Base-by-base conservation (phyloP, 148 eudicot species). In the Heliamphora exappendiculata region DNA sequence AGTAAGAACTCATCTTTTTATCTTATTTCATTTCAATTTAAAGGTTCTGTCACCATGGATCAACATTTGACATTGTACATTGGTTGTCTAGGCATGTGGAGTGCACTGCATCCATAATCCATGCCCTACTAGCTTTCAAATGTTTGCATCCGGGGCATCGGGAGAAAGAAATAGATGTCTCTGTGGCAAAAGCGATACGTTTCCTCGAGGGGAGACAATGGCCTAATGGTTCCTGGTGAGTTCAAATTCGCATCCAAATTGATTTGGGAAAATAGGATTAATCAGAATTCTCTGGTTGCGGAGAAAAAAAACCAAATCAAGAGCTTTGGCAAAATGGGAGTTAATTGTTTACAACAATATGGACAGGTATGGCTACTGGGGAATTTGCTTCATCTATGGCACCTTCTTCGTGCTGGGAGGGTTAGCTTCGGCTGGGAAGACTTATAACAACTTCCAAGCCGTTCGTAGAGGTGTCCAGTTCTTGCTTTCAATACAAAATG, bases 281-380 rank as follows among this genome's bases (percentile, higher is more conserved):
- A 36, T 64, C 1, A 11, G 19, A 11, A 53, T 53, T 53, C 57
- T 53, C 11, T 4, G 68, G 42, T 31, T 41, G 4, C 2, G 13
- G 54, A 1, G 24, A 60, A 31, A 54, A 26, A 22, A 51, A 41
- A 51, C 13, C 4, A 26, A 22, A 3, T 41, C 2, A 37, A 54
- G n/a, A 22, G 39, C 16, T 70, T 2, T 50, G 74, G 22, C n/a
- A n/a, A n/a, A 20, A 41, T 41, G 2, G 8, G 28, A 67, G 9
- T 29, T 67, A 10, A 67, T n/a, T 39, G 12, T 47, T 12, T 47
- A 41, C 3, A 5, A 22, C 9, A 29, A 67, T 31, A 42, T 67
- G 47, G 72, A 36, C 72, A 83, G 88, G 88, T 86, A 86, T 72
- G 86, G 89, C 16, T 81, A 72, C 33, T 86, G 86, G 89, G 89